Evolutionary conservation across 345 rosid species (phyloP).

Genomic region (Camelina laxa): DNA sequence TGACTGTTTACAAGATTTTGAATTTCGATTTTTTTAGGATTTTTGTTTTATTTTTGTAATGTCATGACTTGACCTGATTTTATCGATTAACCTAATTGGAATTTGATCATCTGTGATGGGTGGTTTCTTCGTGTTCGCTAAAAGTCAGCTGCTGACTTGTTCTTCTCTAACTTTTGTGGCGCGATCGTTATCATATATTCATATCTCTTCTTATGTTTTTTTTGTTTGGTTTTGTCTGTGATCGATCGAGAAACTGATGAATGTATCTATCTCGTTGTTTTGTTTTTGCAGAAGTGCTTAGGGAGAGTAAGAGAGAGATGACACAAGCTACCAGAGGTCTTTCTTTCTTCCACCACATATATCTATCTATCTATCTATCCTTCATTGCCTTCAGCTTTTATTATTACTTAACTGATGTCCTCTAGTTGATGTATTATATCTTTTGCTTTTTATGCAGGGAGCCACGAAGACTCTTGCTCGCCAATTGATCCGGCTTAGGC

Average conservation of each 20-base stretch:
- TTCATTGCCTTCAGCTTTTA: background rate
- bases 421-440: conserved; percentile 5
- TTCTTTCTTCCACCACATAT: background rate
- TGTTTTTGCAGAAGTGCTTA: conserved; percentile 71
- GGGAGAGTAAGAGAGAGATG: conserved; percentile 94
- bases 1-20: too few relatives aligned
- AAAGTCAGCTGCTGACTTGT: conserved; percentile 26
- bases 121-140: conserved; percentile 3
- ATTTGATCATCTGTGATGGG: conserved; percentile 22
- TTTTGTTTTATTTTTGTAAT: background rate
- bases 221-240: conserved; percentile 4
- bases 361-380: background rate
- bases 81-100: background rate
- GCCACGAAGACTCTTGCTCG: conserved; percentile 89
- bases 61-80: background rate
- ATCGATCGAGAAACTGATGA: conserved; percentile 4
- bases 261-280: background rate
- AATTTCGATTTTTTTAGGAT: too few relatives aligned
- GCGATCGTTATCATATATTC: conserved; percentile 36
- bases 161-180: background rate
- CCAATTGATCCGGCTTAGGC: conserved; percentile 86
- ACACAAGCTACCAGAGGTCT: conserved; percentile 90
- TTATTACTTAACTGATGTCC: background rate
- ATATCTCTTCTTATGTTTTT: conserved; percentile 3
- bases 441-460: conserved; percentile 52